These are phyloP conservation scores for Lachancea fermentati DNA, from an alignment of 805 yeast species.

Conservation along the genomic window DNA sequence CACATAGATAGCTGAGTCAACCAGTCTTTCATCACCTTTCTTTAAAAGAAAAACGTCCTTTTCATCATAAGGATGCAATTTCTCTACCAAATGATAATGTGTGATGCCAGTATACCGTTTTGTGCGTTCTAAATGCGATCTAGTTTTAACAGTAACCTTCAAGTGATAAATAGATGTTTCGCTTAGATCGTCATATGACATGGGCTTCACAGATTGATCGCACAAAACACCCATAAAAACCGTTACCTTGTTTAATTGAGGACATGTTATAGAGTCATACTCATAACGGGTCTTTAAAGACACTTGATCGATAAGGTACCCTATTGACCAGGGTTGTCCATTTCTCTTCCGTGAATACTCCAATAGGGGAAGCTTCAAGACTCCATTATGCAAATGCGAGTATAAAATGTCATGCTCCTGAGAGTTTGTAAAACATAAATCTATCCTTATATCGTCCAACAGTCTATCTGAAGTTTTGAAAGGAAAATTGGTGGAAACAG, in stretches of 20 bases:
- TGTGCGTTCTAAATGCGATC: slow-evolving; percentile 22
- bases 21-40: slow-evolving; percentile 30
- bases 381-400: slow-evolving; percentile 19
- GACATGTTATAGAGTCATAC: slow-evolving; percentile 24
- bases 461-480: slow-evolving; percentile 66
- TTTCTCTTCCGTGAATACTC: slow-evolving; percentile 28
- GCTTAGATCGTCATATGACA: slow-evolving; percentile 13
- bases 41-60: slow-evolving; percentile 20
- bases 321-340: slow-evolving; percentile 20
- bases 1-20: slow-evolving; percentile 45
- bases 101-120: slow-evolving; percentile 29
- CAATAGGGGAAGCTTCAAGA: slow-evolving; percentile 27
- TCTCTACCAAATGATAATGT: slow-evolving; percentile 28
- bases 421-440: slow-evolving; percentile 30
- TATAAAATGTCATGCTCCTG: slow-evolving; percentile 9
- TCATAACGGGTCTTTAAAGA: slow-evolving; percentile 26
- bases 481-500: slow-evolving; percentile 17
- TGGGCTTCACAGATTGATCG: slow-evolving; percentile 15
- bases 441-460: slow-evolving; percentile 54
- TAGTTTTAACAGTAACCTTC: slow-evolving; percentile 32
- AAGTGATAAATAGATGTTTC: slow-evolving; percentile 30
- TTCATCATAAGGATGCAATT: slow-evolving; percentile 31
- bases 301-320: slow-evolving; percentile 28
- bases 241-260: slow-evolving; percentile 26
- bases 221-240: slow-evolving; percentile 28